These are phyloP conservation scores for Coriolopsis trogii DNA, from an alignment of 1,284 basidiomycete genomes.

Conservation along the genomic window DNA sequence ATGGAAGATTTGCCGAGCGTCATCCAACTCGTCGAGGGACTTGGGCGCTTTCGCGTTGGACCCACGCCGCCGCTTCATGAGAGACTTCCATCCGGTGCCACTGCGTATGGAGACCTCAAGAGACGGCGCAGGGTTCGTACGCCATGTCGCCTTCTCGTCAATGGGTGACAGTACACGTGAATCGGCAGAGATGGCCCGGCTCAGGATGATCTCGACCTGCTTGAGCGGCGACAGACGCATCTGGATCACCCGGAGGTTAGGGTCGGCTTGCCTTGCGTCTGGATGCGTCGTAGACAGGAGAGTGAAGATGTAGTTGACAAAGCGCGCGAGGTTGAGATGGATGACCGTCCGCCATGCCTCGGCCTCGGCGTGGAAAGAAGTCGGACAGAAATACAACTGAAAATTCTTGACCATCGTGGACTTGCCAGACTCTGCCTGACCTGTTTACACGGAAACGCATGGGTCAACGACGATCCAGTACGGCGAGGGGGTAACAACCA, in stretches of 20 bases:
- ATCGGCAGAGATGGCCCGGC: conserved; percentile 27
- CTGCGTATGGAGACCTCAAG: conserved; percentile 52
- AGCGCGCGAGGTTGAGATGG: conserved; percentile 64
- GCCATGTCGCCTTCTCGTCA: conserved; percentile 13
- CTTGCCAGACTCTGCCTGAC: conserved; percentile 69
- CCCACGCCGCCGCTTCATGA: conserved; percentile 19
- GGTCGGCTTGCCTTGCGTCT: conserved; percentile 2
- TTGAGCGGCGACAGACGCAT: conserved; percentile 56
- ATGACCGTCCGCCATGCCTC: conserved; percentile 64
- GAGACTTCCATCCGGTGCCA: conserved; percentile 51
- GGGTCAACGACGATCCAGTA: background rate
- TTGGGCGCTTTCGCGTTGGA: conserved; percentile 2
- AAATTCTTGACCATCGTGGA: conserved; percentile 70
- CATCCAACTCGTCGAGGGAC: conserved; percentile 38
- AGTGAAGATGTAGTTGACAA: conserved; percentile 59
- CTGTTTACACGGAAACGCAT: conserved; percentile 34
- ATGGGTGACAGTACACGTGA: conserved; percentile 4
- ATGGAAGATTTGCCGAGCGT: conserved; percentile 50
- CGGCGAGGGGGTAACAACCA: background rate
- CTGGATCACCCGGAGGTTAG: conserved; percentile 47
- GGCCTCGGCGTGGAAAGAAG: conserved; percentile 57
- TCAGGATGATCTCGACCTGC: conserved; percentile 56
- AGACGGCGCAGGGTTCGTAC: conserved; percentile 5
- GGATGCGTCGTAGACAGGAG: conserved; percentile 32
- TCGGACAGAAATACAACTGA: conserved; percentile 61